These are phyloP conservation scores for Exophiala oligosperma DNA, from an alignment of 2,329 filamentous ascomycete genomes.

Conservation along the genomic window DNA sequence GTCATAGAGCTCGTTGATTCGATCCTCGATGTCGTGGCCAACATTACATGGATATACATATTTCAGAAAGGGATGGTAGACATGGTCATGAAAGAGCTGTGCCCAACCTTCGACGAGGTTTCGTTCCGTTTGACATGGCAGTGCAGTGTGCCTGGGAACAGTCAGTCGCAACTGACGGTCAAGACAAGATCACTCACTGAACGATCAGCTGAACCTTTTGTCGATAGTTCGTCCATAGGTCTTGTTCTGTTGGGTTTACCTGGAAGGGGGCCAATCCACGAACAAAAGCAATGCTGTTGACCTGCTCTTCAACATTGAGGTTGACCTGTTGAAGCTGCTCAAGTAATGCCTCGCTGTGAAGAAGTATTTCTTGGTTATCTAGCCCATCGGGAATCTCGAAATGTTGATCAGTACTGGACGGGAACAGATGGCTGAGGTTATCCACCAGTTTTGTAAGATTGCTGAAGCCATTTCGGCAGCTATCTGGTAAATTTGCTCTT, in stretches of 20 bases:
- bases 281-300: slow-evolving; percentile 19
- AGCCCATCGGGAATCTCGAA: background rate
- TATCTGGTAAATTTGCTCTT: slow-evolving; percentile 15
- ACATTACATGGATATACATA: background rate
- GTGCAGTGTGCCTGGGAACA: slow-evolving; percentile 17
- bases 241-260: slow-evolving; percentile 14
- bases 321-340: slow-evolving; percentile 5
- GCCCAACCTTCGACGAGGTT: slow-evolving; percentile 14
- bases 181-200: slow-evolving; percentile 7
- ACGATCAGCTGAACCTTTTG: slow-evolving; percentile 23
- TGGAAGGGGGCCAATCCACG: slow-evolving; percentile 24
- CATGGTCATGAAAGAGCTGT: slow-evolving; percentile 22
- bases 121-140: slow-evolving; percentile 21
- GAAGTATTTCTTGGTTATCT: slow-evolving; percentile 8
- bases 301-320: slow-evolving; percentile 14
- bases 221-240: slow-evolving; percentile 26
- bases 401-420: background rate
- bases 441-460: slow-evolving; percentile 13
- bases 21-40: slow-evolving; percentile 3
- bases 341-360: slow-evolving; percentile 1
- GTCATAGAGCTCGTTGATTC: slow-evolving; percentile 21
- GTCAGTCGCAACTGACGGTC: slow-evolving; percentile 6
- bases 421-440: slow-evolving; percentile 8
- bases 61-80: slow-evolving; percentile 25
- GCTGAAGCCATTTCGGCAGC: slow-evolving; percentile 8